A percentile compares a stretch with the other conserved stretches of the same genome.
Evolutionary conservation across 2,329 filamentous ascomycete species (phyloP).

Genomic region (Aspergillus tubingensis): DNA sequence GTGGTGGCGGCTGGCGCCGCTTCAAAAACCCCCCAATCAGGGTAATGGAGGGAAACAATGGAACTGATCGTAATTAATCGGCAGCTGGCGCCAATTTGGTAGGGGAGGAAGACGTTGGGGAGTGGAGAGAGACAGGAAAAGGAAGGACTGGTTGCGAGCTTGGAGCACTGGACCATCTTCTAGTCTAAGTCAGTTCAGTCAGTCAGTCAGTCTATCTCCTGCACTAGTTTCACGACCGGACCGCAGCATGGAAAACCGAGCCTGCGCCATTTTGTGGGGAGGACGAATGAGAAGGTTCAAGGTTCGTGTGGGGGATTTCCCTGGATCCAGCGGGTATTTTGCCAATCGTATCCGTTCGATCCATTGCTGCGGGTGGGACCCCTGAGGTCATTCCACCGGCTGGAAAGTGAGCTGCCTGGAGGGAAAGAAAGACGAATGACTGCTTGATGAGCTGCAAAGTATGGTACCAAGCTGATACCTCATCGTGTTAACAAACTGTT

Average conservation of each 20-base stretch:
- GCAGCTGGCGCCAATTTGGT: neutral
- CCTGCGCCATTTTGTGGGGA: constrained; percentile 25
- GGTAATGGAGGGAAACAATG: constrained; percentile 6
- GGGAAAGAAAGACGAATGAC: neutral
- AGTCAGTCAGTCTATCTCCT: neutral
- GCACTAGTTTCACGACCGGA: constrained; percentile 2
- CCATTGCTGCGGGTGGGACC: constrained; percentile 3
- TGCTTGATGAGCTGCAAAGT: neutral
- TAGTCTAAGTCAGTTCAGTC: no score
- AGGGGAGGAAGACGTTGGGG: neutral
- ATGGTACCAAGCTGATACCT: no score
- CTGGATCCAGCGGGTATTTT: constrained; percentile 16
- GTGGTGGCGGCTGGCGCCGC: constrained; percentile 24
- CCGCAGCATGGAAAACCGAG: constrained; percentile 8
- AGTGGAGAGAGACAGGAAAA: constrained; percentile 2
- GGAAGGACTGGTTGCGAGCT: neutral
- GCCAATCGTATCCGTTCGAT: constrained; percentile 17
- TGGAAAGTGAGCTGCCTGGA: neutral
- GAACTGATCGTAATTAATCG: constrained; percentile 5
- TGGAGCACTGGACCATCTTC: no score
- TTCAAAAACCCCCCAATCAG: constrained; percentile 11
- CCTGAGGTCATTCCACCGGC: neutral
- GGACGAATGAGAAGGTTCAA: constrained; percentile 12
- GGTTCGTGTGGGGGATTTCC: constrained; percentile 27
- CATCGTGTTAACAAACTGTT: no score